These are phyloP conservation scores for Paracoccidioides lutzii DNA, from an alignment of 2,329 filamentous ascomycete genomes.

Conservation along the genomic window DNA sequence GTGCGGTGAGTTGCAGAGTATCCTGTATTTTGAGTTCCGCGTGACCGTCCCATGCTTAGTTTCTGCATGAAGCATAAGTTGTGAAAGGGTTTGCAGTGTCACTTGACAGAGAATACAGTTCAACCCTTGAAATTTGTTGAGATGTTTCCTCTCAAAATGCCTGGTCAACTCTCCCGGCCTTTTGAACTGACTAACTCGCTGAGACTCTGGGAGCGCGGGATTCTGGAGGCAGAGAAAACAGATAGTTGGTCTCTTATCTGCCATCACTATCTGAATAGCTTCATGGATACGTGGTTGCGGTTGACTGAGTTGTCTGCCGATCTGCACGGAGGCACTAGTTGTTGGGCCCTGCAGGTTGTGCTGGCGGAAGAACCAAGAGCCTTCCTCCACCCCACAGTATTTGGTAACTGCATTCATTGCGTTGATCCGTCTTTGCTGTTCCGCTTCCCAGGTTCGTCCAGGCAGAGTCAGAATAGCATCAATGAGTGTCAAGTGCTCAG, in stretches of 20 bases:
- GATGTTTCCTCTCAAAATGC: not conserved
- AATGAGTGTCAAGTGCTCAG: not conserved
- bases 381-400: slow-evolving; percentile 2
- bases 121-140: not conserved
- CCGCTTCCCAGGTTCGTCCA: not conserved
- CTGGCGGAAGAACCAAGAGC: too few species aligned
- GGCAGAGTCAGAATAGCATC: slow-evolving; percentile 3
- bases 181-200: not conserved
- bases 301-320: too few species aligned
- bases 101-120: not conserved
- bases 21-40: too few species aligned
- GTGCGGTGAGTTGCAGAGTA: too few species aligned
- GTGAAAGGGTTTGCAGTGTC: not conserved
- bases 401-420: not conserved
- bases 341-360: too few species aligned
- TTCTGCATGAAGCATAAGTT: not conserved
- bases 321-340: too few species aligned
- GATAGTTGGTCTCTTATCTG: not conserved
- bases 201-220: not conserved
- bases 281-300: too few species aligned
- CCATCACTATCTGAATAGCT: not conserved
- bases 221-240: slow-evolving; percentile 1
- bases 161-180: not conserved
- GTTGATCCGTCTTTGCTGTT: slow-evolving; percentile 1
- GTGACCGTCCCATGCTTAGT: not conserved